Conservation (phyloP, 768 basidiomycete genomes). For the Lactifluus volemus region DNA sequence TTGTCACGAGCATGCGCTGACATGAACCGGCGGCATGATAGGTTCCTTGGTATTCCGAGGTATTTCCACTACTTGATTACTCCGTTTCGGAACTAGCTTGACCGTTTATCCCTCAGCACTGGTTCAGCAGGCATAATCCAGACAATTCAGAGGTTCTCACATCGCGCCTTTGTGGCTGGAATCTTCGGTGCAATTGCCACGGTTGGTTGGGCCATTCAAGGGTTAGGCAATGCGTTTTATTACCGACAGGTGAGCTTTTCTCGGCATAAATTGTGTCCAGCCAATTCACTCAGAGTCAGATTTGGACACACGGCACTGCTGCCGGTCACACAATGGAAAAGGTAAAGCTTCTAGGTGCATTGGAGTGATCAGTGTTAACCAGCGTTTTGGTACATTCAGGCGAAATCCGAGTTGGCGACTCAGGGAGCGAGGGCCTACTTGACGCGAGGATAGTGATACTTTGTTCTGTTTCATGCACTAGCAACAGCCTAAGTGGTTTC, state of each 20-base stretch:
- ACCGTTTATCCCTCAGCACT: conserved; percentile 42
- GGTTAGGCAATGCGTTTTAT: conserved; percentile 70
- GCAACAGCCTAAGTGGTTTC: not conserved
- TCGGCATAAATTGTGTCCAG: conserved; percentile 11
- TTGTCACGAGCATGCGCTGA: conserved; percentile 16
- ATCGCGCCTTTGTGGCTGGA: conserved; percentile 67
- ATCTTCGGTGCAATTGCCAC: conserved; percentile 76
- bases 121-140: conserved; percentile 95
- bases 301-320: conserved; percentile 68
- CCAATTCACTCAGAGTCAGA: conserved; percentile 33
- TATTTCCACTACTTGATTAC: conserved; percentile 25
- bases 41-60: conserved; percentile 92
- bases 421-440: conserved; percentile 88
- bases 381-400: conserved; percentile 36
- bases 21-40: conserved; percentile 28
- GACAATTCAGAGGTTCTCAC: conserved; percentile 72
- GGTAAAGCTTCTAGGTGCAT: conserved; percentile 33
- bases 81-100: not conserved
- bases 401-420: conserved; percentile 71
- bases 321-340: conserved; percentile 87
- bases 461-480: conserved; percentile 3
- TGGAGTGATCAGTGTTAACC: conserved; percentile 6
- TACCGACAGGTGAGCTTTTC: conserved; percentile 55
- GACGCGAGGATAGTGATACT: conserved; percentile 54
- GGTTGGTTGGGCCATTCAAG: conserved; percentile 83